Evolutionary conservation across 371 early-diverging fungal species (phyloP).

Genomic region (Circinella umbellata): DNA sequence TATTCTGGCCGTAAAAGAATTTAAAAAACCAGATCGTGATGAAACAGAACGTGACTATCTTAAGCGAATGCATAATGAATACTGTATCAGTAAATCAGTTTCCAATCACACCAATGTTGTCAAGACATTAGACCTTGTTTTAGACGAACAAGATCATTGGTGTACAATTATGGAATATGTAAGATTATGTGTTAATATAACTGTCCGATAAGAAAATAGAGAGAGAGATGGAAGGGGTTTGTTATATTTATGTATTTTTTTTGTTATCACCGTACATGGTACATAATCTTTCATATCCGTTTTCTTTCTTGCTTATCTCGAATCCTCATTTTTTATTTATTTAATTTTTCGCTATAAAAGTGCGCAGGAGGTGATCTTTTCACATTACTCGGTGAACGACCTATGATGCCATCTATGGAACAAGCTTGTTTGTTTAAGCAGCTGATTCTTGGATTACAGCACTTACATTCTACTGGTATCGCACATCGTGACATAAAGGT

Average conservation of each 20-base stretch:
- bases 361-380: constrained; percentile 71
- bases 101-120: constrained; percentile 70
- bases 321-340: not conserved
- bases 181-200: constrained; percentile 12
- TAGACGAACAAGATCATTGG: constrained; percentile 62
- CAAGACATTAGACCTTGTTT: constrained; percentile 72
- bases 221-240: not conserved
- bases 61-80: constrained; percentile 75
- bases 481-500: constrained; percentile 82
- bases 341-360: constrained; percentile 14
- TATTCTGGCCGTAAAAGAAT: constrained; percentile 65
- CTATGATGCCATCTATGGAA: constrained; percentile 47
- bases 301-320: constrained; percentile 7
- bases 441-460: constrained; percentile 92
- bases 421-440: constrained; percentile 77
- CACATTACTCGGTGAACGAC: constrained; percentile 49
- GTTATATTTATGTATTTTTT: not conserved
- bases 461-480: constrained; percentile 94
- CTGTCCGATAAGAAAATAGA: not conserved
- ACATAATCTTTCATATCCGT: not conserved
- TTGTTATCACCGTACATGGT: not conserved
- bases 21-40: constrained; percentile 57
- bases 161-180: constrained; percentile 77
- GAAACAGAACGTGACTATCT: constrained; percentile 70
- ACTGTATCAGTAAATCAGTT: constrained; percentile 72